Base-by-base conservation (phyloP, 495 filamentous ascomycete genomes). In the Barbatosphaeria neglecta region DNA sequence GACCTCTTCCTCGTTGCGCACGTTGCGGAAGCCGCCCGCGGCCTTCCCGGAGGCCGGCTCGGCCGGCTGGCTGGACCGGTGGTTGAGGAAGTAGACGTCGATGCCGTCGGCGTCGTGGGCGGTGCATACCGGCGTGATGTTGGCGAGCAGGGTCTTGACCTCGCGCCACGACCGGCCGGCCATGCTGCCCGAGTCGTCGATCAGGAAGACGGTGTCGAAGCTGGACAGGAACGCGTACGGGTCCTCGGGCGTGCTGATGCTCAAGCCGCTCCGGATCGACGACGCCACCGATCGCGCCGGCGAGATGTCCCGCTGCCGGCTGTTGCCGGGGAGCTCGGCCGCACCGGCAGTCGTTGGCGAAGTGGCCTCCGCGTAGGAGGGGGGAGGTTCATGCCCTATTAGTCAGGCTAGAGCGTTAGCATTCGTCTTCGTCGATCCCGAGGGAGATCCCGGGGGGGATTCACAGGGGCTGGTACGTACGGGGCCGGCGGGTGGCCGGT, bases 111-210 rank as follows among this genome's bases (percentile, higher is more conserved):
- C 53, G 62, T 96, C 90, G 68, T 87, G 81, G 33, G 72, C 63
- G 1, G 87, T 86, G 67, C 90, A 94, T 57, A 97, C 83, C 0
- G 85, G 86, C 0, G 90, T 76, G 63, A 98, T 90, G 45, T 77
- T 72, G 17, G 77, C 67, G 9, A 98, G 76, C 25, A 86, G 88
- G 8, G 69, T 64, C 31, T 74, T 68, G 23, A 84, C 85, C 64
- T 95, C 87, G 17, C 66, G 62, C 92, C 92, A 98, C 37, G 74
- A 75, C 11, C 61, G 51, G 46, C 82, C 86, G n/a, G 71, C 69
- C 92, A 98, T 98, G 60, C 81, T 87, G 24, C 81, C 77, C 41
- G 82, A 87, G 74, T 98, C 92, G 60, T 98, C 92, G 60, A 98
- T 87, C 0, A 98, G 68, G 68, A 98, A 92, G 46, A 90, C 64